A percentile compares a stretch with the other conserved stretches of the same genome.
Conservation (phyloP, 2,329 filamentous ascomycete species). For the Penicillium sp. region DNA sequence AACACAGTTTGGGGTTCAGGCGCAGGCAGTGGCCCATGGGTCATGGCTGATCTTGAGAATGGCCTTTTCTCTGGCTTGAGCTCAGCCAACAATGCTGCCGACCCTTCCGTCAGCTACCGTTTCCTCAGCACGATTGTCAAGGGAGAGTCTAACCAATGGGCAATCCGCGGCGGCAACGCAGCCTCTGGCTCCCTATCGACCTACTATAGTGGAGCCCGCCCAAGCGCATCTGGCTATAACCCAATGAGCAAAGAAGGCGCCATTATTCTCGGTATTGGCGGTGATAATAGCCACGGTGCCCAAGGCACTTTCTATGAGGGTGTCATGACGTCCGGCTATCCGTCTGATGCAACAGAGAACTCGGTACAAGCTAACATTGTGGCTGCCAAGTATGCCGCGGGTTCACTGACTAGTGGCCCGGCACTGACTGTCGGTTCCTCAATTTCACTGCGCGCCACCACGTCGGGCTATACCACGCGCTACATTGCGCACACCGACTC, state of each 20-base stretch:
- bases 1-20: constrained; percentile 63
- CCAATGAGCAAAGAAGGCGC: constrained; percentile 69
- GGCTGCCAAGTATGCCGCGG: constrained; percentile 60
- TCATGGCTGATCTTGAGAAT: constrained; percentile 74
- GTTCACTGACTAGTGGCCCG: constrained; percentile 57
- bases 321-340: constrained; percentile 68
- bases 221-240: constrained; percentile 61
- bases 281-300: constrained; percentile 65
- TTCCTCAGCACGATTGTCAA: constrained; percentile 66
- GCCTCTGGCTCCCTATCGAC: constrained; percentile 62
- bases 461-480: constrained; percentile 59
- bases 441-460: constrained; percentile 63
- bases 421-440: constrained; percentile 57
- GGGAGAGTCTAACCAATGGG: constrained; percentile 63
- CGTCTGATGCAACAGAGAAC: constrained; percentile 64
- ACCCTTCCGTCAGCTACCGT: constrained; percentile 60
- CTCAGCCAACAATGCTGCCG: constrained; percentile 55
- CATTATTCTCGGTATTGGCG: constrained; percentile 73
- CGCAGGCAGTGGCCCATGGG: constrained; percentile 66
- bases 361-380: constrained; percentile 66
- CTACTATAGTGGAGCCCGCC: constrained; percentile 64
- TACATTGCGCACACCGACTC: constrained; percentile 62
- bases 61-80: constrained; percentile 65
- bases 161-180: constrained; percentile 64
- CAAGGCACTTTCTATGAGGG: constrained; percentile 71